These are phyloP conservation scores for Acanthamoeba healyi DNA, from an alignment of 208 protist species.

Conservation along the genomic window DNA sequence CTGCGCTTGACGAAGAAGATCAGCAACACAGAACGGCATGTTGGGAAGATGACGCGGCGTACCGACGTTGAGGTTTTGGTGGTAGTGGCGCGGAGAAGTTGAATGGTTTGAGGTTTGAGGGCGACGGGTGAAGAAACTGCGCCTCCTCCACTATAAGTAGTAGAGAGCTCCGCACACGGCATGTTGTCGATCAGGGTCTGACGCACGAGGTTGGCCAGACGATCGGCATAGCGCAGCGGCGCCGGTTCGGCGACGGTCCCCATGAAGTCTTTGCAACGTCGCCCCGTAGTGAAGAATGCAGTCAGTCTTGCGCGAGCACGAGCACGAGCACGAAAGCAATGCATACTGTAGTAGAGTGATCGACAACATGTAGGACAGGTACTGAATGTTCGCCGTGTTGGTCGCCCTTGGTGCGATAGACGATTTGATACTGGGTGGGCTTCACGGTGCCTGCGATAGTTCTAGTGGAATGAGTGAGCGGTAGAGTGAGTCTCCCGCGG, in stretches of 20 bases:
- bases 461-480: not conserved
- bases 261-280: slow-evolving; percentile 34
- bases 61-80: too few species aligned
- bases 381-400: not conserved
- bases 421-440: slow-evolving; percentile 33
- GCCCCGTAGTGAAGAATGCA: too few species aligned
- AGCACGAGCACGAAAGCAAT: not conserved
- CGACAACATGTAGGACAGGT: not conserved
- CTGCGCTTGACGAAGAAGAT: too few species aligned
- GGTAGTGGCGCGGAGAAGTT: too few species aligned
- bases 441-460: not conserved
- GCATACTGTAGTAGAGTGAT: slow-evolving; percentile 61
- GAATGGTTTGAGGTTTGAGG: too few species aligned
- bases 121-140: too few species aligned
- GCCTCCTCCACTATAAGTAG: slow-evolving; percentile 58
- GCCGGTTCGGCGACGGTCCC: slow-evolving; percentile 29
- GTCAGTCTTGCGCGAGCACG: not conserved
- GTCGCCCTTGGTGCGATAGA: not conserved
- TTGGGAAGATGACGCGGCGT: too few species aligned
- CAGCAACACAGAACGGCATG: too few species aligned
- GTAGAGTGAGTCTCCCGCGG: too few species aligned
- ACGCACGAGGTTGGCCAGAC: not conserved
- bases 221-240: slow-evolving; percentile 21
- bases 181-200: not conserved
- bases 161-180: not conserved